Conservation (phyloP, 2,329 filamentous ascomycete genomes). For the Chrysosphaeria jannelii region DNA sequence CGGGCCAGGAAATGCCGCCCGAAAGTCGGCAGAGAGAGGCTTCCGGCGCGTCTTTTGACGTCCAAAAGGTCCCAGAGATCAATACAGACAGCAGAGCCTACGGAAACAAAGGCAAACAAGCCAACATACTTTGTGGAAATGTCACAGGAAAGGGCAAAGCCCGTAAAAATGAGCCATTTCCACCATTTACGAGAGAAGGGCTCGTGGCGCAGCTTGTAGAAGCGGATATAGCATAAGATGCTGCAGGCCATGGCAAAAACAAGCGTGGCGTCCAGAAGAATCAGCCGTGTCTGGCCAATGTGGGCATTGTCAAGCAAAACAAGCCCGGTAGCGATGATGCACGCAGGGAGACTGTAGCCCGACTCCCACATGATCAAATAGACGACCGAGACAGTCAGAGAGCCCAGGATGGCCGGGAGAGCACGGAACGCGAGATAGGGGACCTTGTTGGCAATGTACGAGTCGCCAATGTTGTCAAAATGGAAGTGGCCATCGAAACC, state of each 20-base stretch:
- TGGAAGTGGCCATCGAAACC: slow-evolving; percentile 93
- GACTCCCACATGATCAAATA: slow-evolving; percentile 99
- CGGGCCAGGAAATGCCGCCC: slow-evolving; percentile 74
- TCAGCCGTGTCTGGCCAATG: slow-evolving; percentile 83
- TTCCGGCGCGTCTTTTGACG: slow-evolving; percentile 54
- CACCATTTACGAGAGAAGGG: slow-evolving; percentile 93
- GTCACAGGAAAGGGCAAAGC: slow-evolving; percentile 81
- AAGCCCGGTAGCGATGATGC: slow-evolving; percentile 56
- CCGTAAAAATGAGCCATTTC: slow-evolving; percentile 95
- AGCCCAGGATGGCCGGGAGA: slow-evolving; percentile 71
- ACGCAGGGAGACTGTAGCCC: slow-evolving; percentile 82
- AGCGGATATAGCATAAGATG: slow-evolving; percentile 79
- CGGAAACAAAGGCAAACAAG: slow-evolving; percentile 85
- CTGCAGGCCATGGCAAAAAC: slow-evolving; percentile 92
- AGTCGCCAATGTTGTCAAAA: slow-evolving; percentile 98
- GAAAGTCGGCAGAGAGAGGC: slow-evolving; percentile 53
- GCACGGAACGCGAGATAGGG: slow-evolving; percentile 90
- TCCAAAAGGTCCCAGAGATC: slow-evolving; percentile 89
- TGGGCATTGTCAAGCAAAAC: slow-evolving; percentile 94
- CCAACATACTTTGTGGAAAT: slow-evolving; percentile 98
- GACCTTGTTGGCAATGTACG: slow-evolving; percentile 88
- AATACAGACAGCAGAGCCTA: slow-evolving; percentile 76
- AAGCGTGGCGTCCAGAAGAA: slow-evolving; percentile 77
- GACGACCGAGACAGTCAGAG: slow-evolving; percentile 73
- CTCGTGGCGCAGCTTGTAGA: slow-evolving; percentile 80